These are phyloP conservation scores for Candida glaebosa DNA, from an alignment of 805 yeast species.

Conservation along the genomic window DNA sequence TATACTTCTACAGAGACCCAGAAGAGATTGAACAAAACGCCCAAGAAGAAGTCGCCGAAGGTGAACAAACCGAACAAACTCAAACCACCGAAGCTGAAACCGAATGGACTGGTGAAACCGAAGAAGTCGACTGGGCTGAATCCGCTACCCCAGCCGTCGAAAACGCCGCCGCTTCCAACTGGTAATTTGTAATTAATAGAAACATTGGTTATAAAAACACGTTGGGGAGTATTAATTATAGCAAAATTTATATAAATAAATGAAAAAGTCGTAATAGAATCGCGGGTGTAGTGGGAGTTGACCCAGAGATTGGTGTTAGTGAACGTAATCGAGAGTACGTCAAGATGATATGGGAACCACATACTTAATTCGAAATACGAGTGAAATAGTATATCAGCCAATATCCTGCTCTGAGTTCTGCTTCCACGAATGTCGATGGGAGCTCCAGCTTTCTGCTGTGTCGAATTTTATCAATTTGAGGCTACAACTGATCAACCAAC, in stretches of 20 bases:
- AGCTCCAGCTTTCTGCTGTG: too few species aligned
- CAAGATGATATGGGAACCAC: too few species aligned
- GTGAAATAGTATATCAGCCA: too few species aligned
- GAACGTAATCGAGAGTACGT: too few species aligned
- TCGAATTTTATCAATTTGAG: too few species aligned
- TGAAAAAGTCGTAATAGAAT: constrained; percentile 12
- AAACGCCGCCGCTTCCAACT: constrained; percentile 65
- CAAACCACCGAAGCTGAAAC: constrained; percentile 57
- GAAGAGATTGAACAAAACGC: constrained; percentile 91
- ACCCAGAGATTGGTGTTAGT: too few species aligned
- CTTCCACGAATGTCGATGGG: too few species aligned
- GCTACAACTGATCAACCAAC: too few species aligned
- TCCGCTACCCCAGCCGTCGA: constrained; percentile 59
- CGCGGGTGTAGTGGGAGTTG: too few species aligned
- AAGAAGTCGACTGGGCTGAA: constrained; percentile 65
- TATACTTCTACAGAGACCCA: constrained; percentile 99
- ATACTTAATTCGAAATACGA: too few species aligned
- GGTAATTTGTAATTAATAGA: constrained; percentile 30
- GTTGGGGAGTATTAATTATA: constrained; percentile 14
- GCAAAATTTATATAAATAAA: constrained; percentile 11
- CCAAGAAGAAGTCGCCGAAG: constrained; percentile 49
- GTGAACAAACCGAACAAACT: constrained; percentile 58
- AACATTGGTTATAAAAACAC: constrained; percentile 6
- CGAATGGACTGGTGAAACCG: constrained; percentile 56
- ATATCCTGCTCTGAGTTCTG: too few species aligned